Evolutionary conservation across 495 filamentous ascomycete species (phyloP), one percentile per base, ranked within the genome.

Genomic region (Penicillium ochrochloron): DNA sequence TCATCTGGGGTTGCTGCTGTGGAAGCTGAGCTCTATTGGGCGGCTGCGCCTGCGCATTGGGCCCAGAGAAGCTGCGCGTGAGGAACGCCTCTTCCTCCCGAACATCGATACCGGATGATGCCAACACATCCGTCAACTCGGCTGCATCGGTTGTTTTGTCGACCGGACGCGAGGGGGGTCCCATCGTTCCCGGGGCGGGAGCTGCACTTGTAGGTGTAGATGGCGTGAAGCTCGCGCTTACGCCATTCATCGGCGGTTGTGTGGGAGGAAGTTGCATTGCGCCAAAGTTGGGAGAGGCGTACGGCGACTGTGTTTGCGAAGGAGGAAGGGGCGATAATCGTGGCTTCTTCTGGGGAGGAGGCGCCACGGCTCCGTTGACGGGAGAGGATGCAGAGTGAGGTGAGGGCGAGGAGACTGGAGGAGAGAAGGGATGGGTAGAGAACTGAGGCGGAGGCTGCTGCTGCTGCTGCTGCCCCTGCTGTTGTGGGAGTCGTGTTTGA

Each of bases 21-120:
- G 66, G 56, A 74, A 81, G 78, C 73, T 78, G 73, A 75, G 76
- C 74, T 80, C 77, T 65, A 62, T 73, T 69, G 66, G 73, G 70
- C 70, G 73, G 74, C 63, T 80, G 83, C 67, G 65, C 76, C 71
- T 75, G 77, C 60, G 66, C 74, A 66, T 67, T 76, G 31, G 65
- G 83, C 71, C 74, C 84, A 68, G 79, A 82, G 79, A 86, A 89
- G 51, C 82, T 81, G 61, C 84, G 83, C 23, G 88, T 84, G 60
- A 94, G 75, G 62, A 82, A 87, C 44, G 90, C 88, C 65, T 94
- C 92, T 72, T 97, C 93, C 71, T 90, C 92, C 57, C 86, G 85
- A 1, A 96, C 78, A 80, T 97, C 90, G 61, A 97, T 89, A 55
- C 92, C 93, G 25, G 92, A 90, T 35, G 86, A 89, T 33, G 86